These are phyloP conservation scores for Neonectria neomacrospora DNA, from an alignment of 2,329 filamentous ascomycete species.

Conservation along the genomic window DNA sequence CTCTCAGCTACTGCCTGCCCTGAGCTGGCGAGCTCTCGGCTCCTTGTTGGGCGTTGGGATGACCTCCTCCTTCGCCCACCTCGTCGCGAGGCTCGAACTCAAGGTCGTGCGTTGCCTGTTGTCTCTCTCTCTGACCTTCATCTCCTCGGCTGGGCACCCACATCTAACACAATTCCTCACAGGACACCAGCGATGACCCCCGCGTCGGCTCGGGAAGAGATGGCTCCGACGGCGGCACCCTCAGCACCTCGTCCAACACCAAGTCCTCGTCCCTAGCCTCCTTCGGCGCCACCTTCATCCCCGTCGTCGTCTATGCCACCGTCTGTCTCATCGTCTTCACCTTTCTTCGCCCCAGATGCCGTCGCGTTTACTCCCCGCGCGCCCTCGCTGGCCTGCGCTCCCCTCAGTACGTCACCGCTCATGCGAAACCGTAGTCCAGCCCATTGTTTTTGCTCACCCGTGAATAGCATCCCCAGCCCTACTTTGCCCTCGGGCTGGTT, in stretches of 20 bases:
- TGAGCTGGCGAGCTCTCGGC: background rate
- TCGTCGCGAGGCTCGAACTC: constrained; percentile 32
- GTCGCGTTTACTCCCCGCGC: constrained; percentile 66
- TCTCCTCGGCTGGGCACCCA: background rate
- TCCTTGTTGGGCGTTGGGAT: constrained; percentile 17
- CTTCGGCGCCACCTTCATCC: constrained; percentile 63
- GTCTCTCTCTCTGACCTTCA: background rate
- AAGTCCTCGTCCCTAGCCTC: constrained; percentile 52
- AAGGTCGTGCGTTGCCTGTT: constrained; percentile 25
- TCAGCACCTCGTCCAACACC: constrained; percentile 47
- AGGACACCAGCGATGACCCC: constrained; percentile 45
- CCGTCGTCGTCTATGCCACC: constrained; percentile 61
- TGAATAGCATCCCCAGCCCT: constrained; percentile 65
- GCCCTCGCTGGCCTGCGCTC: constrained; percentile 61
- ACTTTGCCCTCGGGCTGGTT: constrained; percentile 69
- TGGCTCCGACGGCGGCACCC: constrained; percentile 49
- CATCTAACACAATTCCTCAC: constrained; percentile 1
- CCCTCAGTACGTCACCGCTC: constrained; percentile 47
- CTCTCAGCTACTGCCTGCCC: background rate
- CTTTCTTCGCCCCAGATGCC: constrained; percentile 57
- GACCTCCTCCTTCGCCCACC: constrained; percentile 25
- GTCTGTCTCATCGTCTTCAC: constrained; percentile 64
- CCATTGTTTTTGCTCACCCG: background rate
- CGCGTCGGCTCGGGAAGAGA: constrained; percentile 50
- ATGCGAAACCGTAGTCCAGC: constrained; percentile 2